Conservation (phyloP, 225 moss, liverwort and hornwort species). For the Bryum argenteum region DNA sequence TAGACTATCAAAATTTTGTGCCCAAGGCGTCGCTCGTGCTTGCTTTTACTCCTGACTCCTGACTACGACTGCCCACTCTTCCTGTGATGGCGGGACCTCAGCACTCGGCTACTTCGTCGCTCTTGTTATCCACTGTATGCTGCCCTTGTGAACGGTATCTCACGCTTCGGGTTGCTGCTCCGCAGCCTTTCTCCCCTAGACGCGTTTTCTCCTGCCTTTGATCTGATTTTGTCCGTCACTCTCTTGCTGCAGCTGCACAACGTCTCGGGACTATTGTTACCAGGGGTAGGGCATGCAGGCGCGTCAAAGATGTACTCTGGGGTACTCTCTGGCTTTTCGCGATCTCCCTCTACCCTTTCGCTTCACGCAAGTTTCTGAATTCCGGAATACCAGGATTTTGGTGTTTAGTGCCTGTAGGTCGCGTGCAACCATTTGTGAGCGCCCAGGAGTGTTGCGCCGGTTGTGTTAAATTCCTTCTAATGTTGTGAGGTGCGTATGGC, state of each 20-base stretch:
- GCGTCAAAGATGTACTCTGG: background rate
- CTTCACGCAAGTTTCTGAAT: background rate
- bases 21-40: background rate
- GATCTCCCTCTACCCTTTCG: background rate
- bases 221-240: constrained; percentile 20
- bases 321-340: constrained; percentile 6
- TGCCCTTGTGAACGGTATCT: constrained; percentile 22
- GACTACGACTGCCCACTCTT: background rate
- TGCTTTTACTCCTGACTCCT: background rate
- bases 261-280: constrained; percentile 10
- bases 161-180: constrained; percentile 28
- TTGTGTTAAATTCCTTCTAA: constrained; percentile 19
- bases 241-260: constrained; percentile 6
- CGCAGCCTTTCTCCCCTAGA: constrained; percentile 16
- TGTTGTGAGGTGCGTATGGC: constrained; percentile 43
- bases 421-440: background rate
- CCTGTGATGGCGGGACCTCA: constrained; percentile 13
- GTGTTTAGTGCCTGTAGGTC: background rate
- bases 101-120: constrained; percentile 9
- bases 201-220: constrained; percentile 10
- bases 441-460: background rate
- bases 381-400: background rate
- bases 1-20: background rate
- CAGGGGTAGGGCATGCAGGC: constrained; percentile 25
- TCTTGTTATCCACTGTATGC: constrained; percentile 23